Evolutionary conservation across 305 asterid species (phyloP).

Genomic region (Fraxinus sp.): DNA sequence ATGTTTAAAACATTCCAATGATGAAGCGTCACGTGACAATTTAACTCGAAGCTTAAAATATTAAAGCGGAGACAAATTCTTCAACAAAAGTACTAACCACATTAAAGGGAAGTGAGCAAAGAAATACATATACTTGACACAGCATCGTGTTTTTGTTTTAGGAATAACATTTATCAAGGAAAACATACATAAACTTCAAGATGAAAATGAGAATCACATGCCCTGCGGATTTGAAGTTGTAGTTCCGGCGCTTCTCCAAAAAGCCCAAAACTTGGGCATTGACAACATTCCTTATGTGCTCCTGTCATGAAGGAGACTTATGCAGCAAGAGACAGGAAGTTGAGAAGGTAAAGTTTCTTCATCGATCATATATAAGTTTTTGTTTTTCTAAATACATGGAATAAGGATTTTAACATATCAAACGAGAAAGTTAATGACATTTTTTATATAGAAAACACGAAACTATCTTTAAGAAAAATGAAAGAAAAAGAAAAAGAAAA

Average conservation of each 20-base stretch:
- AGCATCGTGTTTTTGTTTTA: not conserved
- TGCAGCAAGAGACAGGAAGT: conserved; percentile 22
- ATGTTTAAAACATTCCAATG: too few species aligned
- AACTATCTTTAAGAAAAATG: too few species aligned
- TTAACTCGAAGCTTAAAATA: too few species aligned
- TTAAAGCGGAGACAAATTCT: not conserved
- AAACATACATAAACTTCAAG: conserved; percentile 19
- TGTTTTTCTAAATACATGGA: too few species aligned
- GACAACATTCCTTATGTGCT: conserved; percentile 29
- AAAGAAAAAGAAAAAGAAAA: too few species aligned
- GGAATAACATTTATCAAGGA: conserved; percentile 33
- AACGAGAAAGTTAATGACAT: too few species aligned
- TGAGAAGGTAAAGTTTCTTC: conserved; percentile 17
- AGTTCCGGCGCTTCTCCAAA: conserved; percentile 41
- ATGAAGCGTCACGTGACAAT: too few species aligned
- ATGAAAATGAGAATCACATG: conserved; percentile 37
- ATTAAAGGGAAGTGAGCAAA: not conserved
- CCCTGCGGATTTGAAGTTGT: conserved; percentile 47
- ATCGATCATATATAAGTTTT: not conserved
- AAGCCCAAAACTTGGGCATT: conserved; percentile 36
- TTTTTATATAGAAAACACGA: too few species aligned
- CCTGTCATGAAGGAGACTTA: conserved; percentile 22
- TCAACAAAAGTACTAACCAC: too few species aligned
- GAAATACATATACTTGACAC: not conserved
- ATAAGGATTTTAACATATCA: too few species aligned